Evolutionary conservation across 1,139 yeast species (phyloP).

Genomic region (Kodamaea arcana): DNA sequence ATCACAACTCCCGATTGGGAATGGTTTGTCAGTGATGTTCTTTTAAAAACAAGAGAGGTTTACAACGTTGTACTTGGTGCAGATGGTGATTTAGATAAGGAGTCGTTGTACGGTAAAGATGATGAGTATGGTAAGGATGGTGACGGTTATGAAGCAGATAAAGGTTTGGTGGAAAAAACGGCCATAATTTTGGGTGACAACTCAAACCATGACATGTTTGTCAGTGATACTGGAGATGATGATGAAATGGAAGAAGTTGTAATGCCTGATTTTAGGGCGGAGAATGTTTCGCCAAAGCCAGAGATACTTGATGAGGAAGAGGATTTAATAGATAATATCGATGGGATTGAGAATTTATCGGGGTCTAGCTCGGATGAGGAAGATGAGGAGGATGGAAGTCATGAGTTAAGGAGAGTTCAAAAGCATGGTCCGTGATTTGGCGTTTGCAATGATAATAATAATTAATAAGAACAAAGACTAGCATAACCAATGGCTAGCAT

Average conservation of each 20-base stretch:
- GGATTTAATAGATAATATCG: constrained; percentile 30
- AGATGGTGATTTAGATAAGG: constrained; percentile 11
- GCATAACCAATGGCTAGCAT: too few relatives aligned
- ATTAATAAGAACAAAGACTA: too few relatives aligned
- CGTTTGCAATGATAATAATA: too few relatives aligned
- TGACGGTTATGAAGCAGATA: background rate
- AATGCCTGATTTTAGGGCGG: constrained; percentile 19
- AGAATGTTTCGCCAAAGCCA: constrained; percentile 20
- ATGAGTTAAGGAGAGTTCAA: constrained; percentile 35
- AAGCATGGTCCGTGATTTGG: too few relatives aligned
- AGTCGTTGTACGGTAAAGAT: constrained; percentile 6
- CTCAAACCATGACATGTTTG: constrained; percentile 32
- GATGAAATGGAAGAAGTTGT: constrained; percentile 16
- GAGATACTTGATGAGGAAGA: constrained; percentile 26
- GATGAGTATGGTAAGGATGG: background rate
- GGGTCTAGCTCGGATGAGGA: constrained; percentile 39
- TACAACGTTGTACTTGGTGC: constrained; percentile 44
- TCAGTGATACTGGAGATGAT: constrained; percentile 20
- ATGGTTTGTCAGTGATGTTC: constrained; percentile 42
- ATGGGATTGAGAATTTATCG: constrained; percentile 11
- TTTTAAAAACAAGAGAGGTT: constrained; percentile 43
- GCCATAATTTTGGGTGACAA: constrained; percentile 33
- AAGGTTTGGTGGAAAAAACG: constrained; percentile 10
- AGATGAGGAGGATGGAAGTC: constrained; percentile 15
- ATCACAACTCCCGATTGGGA: constrained; percentile 39